These are phyloP conservation scores for Naumovozyma baii DNA, from an alignment of 805 yeast species.

Conservation along the genomic window DNA sequence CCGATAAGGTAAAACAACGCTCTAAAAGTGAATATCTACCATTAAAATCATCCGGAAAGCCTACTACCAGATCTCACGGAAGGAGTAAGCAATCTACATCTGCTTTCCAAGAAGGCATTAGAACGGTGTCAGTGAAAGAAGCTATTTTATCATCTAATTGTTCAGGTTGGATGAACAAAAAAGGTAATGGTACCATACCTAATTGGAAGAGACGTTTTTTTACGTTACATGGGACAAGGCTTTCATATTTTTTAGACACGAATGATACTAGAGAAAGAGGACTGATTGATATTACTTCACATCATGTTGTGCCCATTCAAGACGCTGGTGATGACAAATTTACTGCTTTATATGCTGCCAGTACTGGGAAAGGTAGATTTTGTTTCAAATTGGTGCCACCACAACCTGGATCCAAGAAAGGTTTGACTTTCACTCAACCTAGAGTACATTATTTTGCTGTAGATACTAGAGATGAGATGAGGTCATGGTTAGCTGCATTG, in stretches of 20 bases:
- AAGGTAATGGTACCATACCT: slow-evolving; percentile 71
- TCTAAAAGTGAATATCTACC: slow-evolving; percentile 1
- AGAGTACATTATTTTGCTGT: slow-evolving; percentile 94
- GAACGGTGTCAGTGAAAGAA: slow-evolving; percentile 61
- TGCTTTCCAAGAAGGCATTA: slow-evolving; percentile 83
- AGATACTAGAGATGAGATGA: slow-evolving; percentile 81
- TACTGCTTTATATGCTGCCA: slow-evolving; percentile 80
- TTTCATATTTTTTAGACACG: slow-evolving; percentile 74
- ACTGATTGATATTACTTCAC: slow-evolving; percentile 89
- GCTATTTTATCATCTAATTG: slow-evolving; percentile 65
- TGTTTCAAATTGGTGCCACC: slow-evolving; percentile 93
- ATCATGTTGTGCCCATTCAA: slow-evolving; percentile 72
- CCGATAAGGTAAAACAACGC: too few relatives aligned
- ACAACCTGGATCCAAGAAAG: slow-evolving; percentile 92
- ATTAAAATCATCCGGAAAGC: slow-evolving; percentile 16
- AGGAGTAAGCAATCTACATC: slow-evolving; percentile 56
- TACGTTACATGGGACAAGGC: slow-evolving; percentile 82
- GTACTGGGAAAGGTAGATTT: slow-evolving; percentile 82
- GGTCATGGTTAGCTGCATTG: slow-evolving; percentile 86
- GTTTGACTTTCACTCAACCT: slow-evolving; percentile 92
- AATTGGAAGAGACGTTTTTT: slow-evolving; percentile 83
- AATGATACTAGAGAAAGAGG: slow-evolving; percentile 82
- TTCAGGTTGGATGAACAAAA: slow-evolving; percentile 94
- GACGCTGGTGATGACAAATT: slow-evolving; percentile 63
- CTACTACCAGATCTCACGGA: slow-evolving; percentile 15